phyloP scores from a whole-genome alignment of 2,329 filamentous ascomycete species.

The Colletotrichum brevisporum region DNA sequence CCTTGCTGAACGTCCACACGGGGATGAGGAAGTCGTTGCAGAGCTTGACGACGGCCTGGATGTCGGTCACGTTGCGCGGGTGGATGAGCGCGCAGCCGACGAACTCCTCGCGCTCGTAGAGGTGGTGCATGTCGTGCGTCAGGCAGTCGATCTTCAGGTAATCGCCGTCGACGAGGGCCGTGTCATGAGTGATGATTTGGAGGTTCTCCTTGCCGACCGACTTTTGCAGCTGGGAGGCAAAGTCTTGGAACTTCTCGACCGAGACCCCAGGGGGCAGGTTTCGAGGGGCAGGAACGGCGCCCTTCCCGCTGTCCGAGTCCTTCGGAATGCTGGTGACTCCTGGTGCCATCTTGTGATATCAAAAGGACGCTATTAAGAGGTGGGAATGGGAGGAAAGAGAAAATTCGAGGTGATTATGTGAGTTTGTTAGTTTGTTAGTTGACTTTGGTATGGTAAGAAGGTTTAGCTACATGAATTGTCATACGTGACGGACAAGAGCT shows the following conservation, averaged over 20 bases:
- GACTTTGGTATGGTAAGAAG: too few relatives aligned
- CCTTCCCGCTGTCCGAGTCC: not conserved
- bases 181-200: slow-evolving; percentile 28
- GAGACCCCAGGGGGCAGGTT: slow-evolving; percentile 22
- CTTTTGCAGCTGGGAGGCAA: slow-evolving; percentile 17
- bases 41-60: slow-evolving; percentile 60
- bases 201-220: slow-evolving; percentile 30
- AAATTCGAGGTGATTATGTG: not conserved
- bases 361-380: not conserved
- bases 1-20: slow-evolving; percentile 64
- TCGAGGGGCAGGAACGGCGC: slow-evolving; percentile 13
- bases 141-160: slow-evolving; percentile 32
- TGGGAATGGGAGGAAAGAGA: not conserved
- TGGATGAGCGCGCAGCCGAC: slow-evolving; percentile 56
- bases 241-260: slow-evolving; percentile 21
- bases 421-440: not conserved
- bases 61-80: slow-evolving; percentile 54
- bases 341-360: slow-evolving; percentile 21
- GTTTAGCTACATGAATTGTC: too few relatives aligned
- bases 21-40: slow-evolving; percentile 62
- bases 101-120: slow-evolving; percentile 59
- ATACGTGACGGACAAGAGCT: not conserved
- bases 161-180: slow-evolving; percentile 26
- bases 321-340: slow-evolving; percentile 12
- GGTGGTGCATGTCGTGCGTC: slow-evolving; percentile 52